Evolutionary conservation across 345 rosid genomes (phyloP), one percentile per base, ranked within the genome.

Genomic region (Acer yangbiense): DNA sequence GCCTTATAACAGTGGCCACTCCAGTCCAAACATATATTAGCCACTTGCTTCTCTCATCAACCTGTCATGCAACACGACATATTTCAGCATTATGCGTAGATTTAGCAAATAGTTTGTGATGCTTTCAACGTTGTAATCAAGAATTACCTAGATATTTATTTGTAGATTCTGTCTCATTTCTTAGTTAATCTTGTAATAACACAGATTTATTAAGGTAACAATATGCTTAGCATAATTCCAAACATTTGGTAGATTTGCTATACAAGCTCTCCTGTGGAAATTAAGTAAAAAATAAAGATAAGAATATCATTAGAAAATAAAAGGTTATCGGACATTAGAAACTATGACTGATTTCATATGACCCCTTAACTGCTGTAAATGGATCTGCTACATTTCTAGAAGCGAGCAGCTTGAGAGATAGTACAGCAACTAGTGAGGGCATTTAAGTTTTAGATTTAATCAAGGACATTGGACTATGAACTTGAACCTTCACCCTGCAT

Each of bases 1-100:
- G 29, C 75, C 79, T 10, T 25, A 76, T 44, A 64, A n/a, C 35
- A 64, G 62, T 80, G 43, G 57, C 65, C 62, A 65, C 72, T 48
- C 35, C 39, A 44, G 77, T 65, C 79, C 61, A 74, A 35, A 75
- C 68, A 54, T 17, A 50, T 50, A 54, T 48, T 72, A 69, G 29
- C 76, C 71, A 68, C 68, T 11, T 69, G 13, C 66, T 68, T 50
- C 69, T 14, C 39, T 68, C 67, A 66, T 29, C 57, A 60, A 70
- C 71, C 75, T 39, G 57, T 27, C 70, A 75, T 73, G 68, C 60
- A 65, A 66, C 54, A 57, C 43, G 18, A 43, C 41, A 72, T 67
- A 75, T 70, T 77, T 75, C 39, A 54, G 46, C 72, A 41, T 61
- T 52, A 64, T 41, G 18, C 17, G 1, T 23, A n/a, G 75, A 35